These are phyloP conservation scores for Penicillium sp. DNA, from an alignment of 2,329 filamentous ascomycete species.

Conservation along the genomic window DNA sequence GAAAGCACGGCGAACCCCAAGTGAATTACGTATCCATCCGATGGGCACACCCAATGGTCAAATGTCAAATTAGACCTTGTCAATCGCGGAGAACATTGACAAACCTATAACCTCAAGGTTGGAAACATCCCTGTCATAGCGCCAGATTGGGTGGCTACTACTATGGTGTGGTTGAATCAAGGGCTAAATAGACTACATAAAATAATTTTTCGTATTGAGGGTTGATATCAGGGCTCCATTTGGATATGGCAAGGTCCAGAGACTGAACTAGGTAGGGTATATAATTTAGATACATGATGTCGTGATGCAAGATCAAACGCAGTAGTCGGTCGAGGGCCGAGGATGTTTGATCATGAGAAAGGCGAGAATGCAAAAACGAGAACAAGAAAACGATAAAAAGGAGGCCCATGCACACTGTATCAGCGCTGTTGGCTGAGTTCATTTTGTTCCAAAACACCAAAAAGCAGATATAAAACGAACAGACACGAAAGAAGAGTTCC, in stretches of 20 bases:
- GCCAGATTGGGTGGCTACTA: background rate
- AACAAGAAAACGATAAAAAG: background rate
- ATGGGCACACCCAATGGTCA: background rate
- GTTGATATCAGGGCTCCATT: background rate
- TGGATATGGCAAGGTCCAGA: conserved; percentile 1
- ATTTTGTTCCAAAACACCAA: conserved; percentile 15
- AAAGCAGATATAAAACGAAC: background rate
- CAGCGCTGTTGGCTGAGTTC: background rate
- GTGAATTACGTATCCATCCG: background rate
- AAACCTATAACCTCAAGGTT: background rate
- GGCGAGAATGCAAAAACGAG: background rate
- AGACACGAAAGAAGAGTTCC: background rate
- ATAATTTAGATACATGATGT: conserved; percentile 22
- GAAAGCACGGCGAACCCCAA: background rate
- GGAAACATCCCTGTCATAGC: background rate
- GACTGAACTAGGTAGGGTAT: conserved; percentile 16
- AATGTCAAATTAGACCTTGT: background rate
- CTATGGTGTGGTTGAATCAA: background rate
- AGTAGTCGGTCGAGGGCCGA: background rate
- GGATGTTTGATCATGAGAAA: background rate
- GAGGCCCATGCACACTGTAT: background rate
- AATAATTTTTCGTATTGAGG: background rate
- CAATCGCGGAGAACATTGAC: no score
- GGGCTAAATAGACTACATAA: no score
- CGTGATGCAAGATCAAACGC: conserved; percentile 16